Conservation (phyloP, 1,284 basidiomycete genomes). For the Porogramme epimiltina region DNA sequence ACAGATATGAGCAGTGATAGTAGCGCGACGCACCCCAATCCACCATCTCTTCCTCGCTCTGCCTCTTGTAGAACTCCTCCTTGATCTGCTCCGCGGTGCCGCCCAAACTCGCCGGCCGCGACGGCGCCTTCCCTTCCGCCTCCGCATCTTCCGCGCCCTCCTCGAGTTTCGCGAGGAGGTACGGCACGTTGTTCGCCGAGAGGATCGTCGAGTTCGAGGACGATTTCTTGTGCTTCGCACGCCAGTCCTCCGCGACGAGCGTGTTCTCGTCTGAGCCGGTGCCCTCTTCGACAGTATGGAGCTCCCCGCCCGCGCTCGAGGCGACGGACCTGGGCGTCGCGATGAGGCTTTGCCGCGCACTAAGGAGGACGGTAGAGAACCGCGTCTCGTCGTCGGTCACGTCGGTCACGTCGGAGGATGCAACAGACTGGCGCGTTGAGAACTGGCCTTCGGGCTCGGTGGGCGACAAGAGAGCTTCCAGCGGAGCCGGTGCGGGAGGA, state of each 20-base stretch:
- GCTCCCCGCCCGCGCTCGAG: slow-evolving; percentile 9
- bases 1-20: neutral
- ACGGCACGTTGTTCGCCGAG: slow-evolving; percentile 51
- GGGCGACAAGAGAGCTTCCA: slow-evolving; percentile 47
- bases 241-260: slow-evolving; percentile 19
- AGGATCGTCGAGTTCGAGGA: slow-evolving; percentile 62
- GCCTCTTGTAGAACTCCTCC: slow-evolving; percentile 30
- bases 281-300: slow-evolving; percentile 25
- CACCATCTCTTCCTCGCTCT: slow-evolving; percentile 38
- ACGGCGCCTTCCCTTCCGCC: slow-evolving; percentile 23
- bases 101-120: slow-evolving; percentile 44
- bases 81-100: slow-evolving; percentile 10
- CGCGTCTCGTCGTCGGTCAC: slow-evolving; percentile 54
- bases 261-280: slow-evolving; percentile 22
- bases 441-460: slow-evolving; percentile 27
- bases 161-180: slow-evolving; percentile 46
- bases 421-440: slow-evolving; percentile 43
- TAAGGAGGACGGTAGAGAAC: slow-evolving; percentile 58
- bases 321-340: slow-evolving; percentile 22
- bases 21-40: slow-evolving; percentile 69
- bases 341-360: slow-evolving; percentile 35
- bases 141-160: slow-evolving; percentile 40
- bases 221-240: slow-evolving; percentile 54
- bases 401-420: slow-evolving; percentile 55
- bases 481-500: slow-evolving; percentile 7